A percentile compares a stretch with the other conserved stretches of the same genome.
These are phyloP conservation scores for Pisolithus sp. DNA, from an alignment of 768 basidiomycete genomes.

Conservation along the genomic window DNA sequence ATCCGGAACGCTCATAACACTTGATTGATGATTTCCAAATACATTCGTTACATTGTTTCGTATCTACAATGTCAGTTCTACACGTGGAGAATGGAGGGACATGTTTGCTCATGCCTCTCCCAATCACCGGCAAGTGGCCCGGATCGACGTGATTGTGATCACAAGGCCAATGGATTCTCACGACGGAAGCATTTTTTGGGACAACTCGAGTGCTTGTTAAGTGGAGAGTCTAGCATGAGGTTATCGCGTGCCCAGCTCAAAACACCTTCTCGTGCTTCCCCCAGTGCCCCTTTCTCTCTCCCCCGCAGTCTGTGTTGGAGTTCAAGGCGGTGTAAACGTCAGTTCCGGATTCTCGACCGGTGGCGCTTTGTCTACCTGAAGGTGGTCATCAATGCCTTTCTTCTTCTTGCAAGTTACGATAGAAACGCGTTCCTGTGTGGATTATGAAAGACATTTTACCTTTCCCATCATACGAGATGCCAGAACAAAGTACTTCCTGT, in stretches of 20 bases:
- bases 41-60: neutral
- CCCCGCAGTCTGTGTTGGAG: neutral
- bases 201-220: constrained; percentile 10
- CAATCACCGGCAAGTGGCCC: neutral
- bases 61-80: neutral
- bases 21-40: neutral
- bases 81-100: neutral
- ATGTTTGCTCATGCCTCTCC: too few relatives aligned
- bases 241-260: constrained; percentile 15
- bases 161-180: neutral
- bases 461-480: constrained; percentile 16
- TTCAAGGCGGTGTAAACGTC: constrained; percentile 11
- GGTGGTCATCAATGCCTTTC: neutral
- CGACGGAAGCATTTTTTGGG: constrained; percentile 1
- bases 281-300: neutral
- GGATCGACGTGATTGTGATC: neutral
- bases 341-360: neutral
- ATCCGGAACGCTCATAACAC: too few relatives aligned
- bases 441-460: constrained; percentile 18
- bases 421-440: neutral
- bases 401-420: neutral
- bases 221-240: constrained; percentile 21
- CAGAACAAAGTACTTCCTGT: constrained; percentile 8
- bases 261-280: neutral
- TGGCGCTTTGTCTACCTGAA: neutral